phyloP scores from a whole-genome alignment of 75 land plant species.

The Pinus albicaulis region DNA sequence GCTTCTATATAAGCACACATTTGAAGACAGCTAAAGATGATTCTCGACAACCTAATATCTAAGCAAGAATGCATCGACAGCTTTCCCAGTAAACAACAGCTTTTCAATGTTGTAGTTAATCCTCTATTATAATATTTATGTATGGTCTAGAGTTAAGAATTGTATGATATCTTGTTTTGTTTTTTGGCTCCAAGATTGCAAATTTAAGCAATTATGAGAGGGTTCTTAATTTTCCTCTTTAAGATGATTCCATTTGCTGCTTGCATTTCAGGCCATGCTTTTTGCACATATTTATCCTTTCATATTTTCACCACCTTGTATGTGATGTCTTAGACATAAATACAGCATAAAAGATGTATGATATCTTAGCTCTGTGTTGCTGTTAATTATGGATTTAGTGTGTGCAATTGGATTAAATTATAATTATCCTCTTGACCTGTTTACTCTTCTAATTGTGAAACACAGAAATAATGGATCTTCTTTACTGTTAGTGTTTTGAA shows the following conservation, averaged over 20 bases:
- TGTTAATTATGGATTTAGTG: background rate
- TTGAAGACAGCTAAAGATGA: background rate
- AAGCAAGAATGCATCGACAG: background rate
- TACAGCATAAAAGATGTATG: background rate
- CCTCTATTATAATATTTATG: background rate
- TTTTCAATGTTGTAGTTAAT: background rate
- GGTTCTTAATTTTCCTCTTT: background rate
- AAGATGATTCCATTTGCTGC: no score
- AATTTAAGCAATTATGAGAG: background rate
- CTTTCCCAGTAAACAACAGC: background rate
- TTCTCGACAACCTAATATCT: background rate
- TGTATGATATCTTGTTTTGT: background rate
- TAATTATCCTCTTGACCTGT: background rate
- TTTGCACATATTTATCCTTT: background rate
- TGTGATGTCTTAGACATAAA: background rate
- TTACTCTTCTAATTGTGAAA: background rate
- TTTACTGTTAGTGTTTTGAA: background rate
- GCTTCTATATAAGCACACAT: no score
- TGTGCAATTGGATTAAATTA: background rate
- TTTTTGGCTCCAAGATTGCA: background rate
- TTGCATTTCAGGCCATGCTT: no score
- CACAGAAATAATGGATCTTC: background rate
- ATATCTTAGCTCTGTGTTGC: background rate
- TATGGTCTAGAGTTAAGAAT: background rate
- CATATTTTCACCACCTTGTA: background rate